Conservation (phyloP, 2,329 filamentous ascomycete species). For the Huntiella decipiens region DNA sequence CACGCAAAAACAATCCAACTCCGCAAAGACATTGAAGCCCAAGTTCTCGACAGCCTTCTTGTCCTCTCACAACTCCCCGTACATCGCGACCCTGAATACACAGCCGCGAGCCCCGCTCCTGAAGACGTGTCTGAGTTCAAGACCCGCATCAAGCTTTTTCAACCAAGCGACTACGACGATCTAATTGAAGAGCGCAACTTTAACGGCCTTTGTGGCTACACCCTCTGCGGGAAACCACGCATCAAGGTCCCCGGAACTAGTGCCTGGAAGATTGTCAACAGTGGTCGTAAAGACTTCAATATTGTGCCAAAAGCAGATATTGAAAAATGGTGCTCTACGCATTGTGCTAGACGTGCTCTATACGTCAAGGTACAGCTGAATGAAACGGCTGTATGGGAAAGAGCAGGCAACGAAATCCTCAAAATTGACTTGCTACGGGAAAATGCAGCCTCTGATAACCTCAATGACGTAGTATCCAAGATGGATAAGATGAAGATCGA, state of each 20-base stretch:
- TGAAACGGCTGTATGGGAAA: slow-evolving; percentile 71
- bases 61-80: slow-evolving; percentile 44
- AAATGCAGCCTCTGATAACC: slow-evolving; percentile 27
- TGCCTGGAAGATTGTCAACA: slow-evolving; percentile 46
- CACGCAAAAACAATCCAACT: slow-evolving; percentile 71
- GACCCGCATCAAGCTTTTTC: slow-evolving; percentile 49
- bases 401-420: slow-evolving; percentile 38
- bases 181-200: slow-evolving; percentile 79
- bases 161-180: slow-evolving; percentile 75
- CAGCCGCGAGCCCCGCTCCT: slow-evolving; percentile 30
- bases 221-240: slow-evolving; percentile 52
- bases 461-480: slow-evolving; percentile 20
- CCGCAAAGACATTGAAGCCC: slow-evolving; percentile 56
- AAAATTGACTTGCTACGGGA: slow-evolving; percentile 45
- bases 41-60: slow-evolving; percentile 56
- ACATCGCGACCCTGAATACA: slow-evolving; percentile 17
- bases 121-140: slow-evolving; percentile 49
- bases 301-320: slow-evolving; percentile 55
- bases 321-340: slow-evolving; percentile 72
- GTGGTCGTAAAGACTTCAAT: slow-evolving; percentile 33
- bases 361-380: slow-evolving; percentile 79
- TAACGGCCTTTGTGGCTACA: slow-evolving; percentile 65
- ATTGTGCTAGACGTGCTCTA: slow-evolving; percentile 60
- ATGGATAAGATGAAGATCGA: slow-evolving; percentile 26
- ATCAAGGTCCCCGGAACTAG: slow-evolving; percentile 35